phyloP scores from a whole-genome alignment of 2,329 filamentous ascomycete species.

The Colletotrichum phormii region DNA sequence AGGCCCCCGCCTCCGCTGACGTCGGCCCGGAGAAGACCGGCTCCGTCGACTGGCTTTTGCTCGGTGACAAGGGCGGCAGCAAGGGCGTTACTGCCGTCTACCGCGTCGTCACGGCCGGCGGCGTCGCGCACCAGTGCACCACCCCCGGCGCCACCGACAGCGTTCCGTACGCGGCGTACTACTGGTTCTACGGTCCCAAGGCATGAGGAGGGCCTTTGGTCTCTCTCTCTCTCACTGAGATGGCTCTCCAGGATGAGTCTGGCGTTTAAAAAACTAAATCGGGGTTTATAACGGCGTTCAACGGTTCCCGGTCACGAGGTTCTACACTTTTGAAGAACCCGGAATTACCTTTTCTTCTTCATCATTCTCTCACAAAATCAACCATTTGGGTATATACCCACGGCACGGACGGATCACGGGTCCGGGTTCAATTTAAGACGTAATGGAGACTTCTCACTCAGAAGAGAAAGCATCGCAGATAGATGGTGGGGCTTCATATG shows the following conservation, averaged over 20 bases:
- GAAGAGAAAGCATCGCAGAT: background rate
- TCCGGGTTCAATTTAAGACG: background rate
- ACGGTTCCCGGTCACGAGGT: background rate
- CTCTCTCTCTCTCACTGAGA: background rate
- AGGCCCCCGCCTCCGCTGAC: slow-evolving; percentile 63
- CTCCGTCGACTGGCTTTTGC: slow-evolving; percentile 67
- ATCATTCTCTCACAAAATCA: slow-evolving; percentile 5
- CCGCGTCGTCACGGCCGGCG: slow-evolving; percentile 67
- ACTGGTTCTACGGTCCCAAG: slow-evolving; percentile 65
- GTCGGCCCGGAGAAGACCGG: slow-evolving; percentile 59
- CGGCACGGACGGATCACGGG: background rate
- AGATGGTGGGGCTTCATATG: background rate
- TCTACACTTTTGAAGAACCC: background rate
- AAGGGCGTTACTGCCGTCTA: slow-evolving; percentile 58
- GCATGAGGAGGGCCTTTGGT: background rate
- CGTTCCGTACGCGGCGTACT: slow-evolving; percentile 67
- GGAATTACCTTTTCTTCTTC: background rate
- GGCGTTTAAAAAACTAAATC: slow-evolving; percentile 7
- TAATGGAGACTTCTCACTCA: no score
- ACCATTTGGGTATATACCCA: slow-evolving; percentile 24
- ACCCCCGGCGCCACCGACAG: slow-evolving; percentile 56
- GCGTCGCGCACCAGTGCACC: slow-evolving; percentile 56
- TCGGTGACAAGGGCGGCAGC: slow-evolving; percentile 55
- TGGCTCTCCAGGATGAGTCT: background rate
- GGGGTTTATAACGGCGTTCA: background rate